A percentile compares a stretch with the other conserved stretches of the same genome.
phyloP scores from a whole-genome alignment of 2,329 filamentous ascomycete genomes.

The Sclerotinia glacialis region DNA sequence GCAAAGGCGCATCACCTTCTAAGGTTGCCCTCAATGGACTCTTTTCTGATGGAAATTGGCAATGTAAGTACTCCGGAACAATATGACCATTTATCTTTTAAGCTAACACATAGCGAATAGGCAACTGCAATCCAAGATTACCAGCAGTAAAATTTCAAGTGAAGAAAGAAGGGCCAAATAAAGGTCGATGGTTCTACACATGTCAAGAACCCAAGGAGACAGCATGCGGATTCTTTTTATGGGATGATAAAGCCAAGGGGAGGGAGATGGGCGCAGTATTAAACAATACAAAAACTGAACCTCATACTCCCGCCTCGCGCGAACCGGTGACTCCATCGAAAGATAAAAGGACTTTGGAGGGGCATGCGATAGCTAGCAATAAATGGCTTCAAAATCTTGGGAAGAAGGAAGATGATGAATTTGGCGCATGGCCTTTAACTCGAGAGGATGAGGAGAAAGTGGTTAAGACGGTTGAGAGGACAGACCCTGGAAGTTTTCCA shows the following conservation, averaged over 20 bases:
- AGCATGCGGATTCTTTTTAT: conserved; percentile 57
- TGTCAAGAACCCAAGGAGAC: conserved; percentile 49
- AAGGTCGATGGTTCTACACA: conserved; percentile 53
- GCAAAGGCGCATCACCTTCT: background rate
- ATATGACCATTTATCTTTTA: too few relatives aligned
- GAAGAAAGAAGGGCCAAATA: conserved; percentile 50
- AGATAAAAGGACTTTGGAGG: conserved; percentile 27
- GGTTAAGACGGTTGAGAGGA: conserved; percentile 23
- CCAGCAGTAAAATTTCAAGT: conserved; percentile 39
- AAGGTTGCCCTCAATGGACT: conserved; percentile 23
- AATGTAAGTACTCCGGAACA: conserved; percentile 6
- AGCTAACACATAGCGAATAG: background rate
- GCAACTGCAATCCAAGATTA: conserved; percentile 24
- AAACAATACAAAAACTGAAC: conserved; percentile 47
- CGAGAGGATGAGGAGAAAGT: conserved; percentile 31
- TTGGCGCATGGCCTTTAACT: conserved; percentile 33
- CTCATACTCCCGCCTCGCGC: conserved; percentile 20
- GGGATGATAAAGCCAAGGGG: conserved; percentile 51
- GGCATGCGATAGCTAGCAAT: conserved; percentile 24
- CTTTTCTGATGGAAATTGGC: conserved; percentile 23
- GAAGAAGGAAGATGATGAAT: conserved; percentile 34
- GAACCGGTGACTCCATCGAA: conserved; percentile 24
- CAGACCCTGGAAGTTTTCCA: conserved; percentile 22
- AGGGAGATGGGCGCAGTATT: conserved; percentile 47
- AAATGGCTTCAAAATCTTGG: conserved; percentile 25